These are phyloP conservation scores for Dioscorea zingiberensis DNA, from an alignment of 106 monocot species.

Conservation along the genomic window DNA sequence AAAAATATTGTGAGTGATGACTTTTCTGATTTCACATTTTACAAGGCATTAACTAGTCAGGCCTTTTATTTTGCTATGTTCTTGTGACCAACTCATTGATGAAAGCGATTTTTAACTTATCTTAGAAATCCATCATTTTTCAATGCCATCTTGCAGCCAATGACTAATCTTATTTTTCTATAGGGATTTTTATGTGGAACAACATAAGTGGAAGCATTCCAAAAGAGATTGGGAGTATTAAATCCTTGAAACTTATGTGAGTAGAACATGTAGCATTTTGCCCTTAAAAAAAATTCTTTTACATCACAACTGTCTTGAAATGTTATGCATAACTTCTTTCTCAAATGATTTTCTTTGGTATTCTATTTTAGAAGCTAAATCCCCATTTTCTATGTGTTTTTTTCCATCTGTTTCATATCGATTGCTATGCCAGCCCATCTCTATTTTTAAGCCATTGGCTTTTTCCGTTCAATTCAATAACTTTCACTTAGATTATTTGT, in stretches of 20 bases:
- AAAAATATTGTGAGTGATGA: conserved; percentile 62
- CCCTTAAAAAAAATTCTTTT: neutral
- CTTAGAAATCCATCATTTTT: neutral
- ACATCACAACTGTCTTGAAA: neutral
- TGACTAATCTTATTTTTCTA: conserved; percentile 7
- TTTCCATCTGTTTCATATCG: neutral
- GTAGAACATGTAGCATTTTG: conserved; percentile 11
- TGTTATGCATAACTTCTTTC: neutral
- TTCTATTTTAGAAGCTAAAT: neutral
- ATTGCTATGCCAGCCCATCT: neutral
- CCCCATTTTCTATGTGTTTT: neutral
- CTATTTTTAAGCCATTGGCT: too few relatives aligned
- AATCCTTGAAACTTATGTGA: conserved; percentile 71
- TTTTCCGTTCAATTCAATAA: too few relatives aligned
- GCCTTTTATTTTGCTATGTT: neutral
- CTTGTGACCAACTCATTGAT: neutral
- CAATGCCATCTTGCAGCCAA: neutral
- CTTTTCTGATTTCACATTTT: neutral
- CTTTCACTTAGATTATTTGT: too few relatives aligned
- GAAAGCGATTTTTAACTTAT: too few relatives aligned
- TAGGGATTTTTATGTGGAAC: conserved; percentile 98
- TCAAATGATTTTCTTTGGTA: neutral
- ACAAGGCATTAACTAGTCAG: neutral
- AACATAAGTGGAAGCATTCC: conserved; percentile 75
- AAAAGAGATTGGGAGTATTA: conserved; percentile 80